Conservation (phyloP, 2,329 filamentous ascomycete genomes). For the Aureobasidium sp. region DNA sequence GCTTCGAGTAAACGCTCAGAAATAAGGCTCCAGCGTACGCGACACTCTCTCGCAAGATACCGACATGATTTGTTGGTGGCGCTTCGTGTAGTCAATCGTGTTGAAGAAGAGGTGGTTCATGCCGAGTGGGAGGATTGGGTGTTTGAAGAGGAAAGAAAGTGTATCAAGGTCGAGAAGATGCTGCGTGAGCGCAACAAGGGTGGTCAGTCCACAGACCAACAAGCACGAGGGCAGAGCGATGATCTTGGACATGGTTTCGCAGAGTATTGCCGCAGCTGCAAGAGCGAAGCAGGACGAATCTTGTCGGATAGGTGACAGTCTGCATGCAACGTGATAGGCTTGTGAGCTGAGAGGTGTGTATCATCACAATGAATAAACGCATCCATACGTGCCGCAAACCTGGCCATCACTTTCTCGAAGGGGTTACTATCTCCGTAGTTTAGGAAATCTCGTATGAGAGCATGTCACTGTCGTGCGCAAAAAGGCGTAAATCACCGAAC, state of each 20-base stretch:
- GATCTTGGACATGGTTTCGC: constrained; percentile 48
- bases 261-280: constrained; percentile 57
- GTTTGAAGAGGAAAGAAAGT: constrained; percentile 67
- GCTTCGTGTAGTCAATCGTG: constrained; percentile 78
- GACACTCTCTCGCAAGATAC: constrained; percentile 75
- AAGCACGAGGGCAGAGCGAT: constrained; percentile 29
- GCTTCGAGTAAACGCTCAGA: constrained; percentile 16
- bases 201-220: constrained; percentile 19
- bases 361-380: neutral
- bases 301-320: neutral
- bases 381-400: neutral
- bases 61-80: constrained; percentile 87
- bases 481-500: neutral
- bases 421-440: neutral
- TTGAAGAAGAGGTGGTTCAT: constrained; percentile 78
- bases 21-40: constrained; percentile 63
- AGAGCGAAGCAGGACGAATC: constrained; percentile 28
- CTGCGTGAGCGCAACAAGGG: constrained; percentile 32
- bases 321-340: neutral
- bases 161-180: constrained; percentile 54
- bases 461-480: neutral
- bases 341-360: neutral
- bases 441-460: neutral
- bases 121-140: constrained; percentile 95
- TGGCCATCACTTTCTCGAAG: neutral